A percentile compares a stretch with the other conserved stretches of the same genome.
phyloP scores from a whole-genome alignment of 805 yeast genomes.

The Zygoascus ofunaensis region DNA sequence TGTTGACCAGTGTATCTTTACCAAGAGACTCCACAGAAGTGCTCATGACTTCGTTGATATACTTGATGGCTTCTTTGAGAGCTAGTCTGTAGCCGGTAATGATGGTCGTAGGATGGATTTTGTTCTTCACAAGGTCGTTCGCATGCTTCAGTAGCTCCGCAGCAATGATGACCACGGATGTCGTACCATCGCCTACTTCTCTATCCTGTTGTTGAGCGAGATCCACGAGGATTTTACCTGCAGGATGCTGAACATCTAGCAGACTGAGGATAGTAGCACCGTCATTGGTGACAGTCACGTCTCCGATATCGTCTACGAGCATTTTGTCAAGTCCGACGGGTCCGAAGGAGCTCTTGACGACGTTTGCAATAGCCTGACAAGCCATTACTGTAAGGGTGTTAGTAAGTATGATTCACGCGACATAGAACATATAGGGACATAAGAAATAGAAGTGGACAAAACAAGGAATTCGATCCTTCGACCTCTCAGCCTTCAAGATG shows the following conservation, averaged over 20 bases:
- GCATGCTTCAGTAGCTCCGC: constrained; percentile 95
- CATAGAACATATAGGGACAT: not conserved
- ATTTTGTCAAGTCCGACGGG: constrained; percentile 98
- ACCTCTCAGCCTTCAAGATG: no score
- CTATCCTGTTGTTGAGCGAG: constrained; percentile 98
- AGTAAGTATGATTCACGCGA: not conserved
- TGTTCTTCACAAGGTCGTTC: constrained; percentile 81
- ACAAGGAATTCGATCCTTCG: no score
- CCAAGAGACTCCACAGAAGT: constrained; percentile 70
- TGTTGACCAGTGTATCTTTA: constrained; percentile 74
- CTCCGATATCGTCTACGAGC: constrained; percentile 98
- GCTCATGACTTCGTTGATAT: constrained; percentile 76
- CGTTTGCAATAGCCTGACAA: constrained; percentile 77
- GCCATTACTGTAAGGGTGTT: constrained; percentile 47
- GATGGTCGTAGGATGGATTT: constrained; percentile 96
- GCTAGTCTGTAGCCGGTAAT: constrained; percentile 95
- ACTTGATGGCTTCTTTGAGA: constrained; percentile 78
- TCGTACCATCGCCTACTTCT: constrained; percentile 98
- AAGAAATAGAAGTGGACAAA: no score
- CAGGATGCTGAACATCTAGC: constrained; percentile 96
- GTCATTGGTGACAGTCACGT: constrained; percentile 96
- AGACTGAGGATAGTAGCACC: constrained; percentile 93
- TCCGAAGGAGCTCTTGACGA: constrained; percentile 85
- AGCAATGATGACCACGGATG: constrained; percentile 88
- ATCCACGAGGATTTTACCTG: constrained; percentile 93